Evolutionary conservation across 2,329 filamentous ascomycete genomes (phyloP), one percentile per base, ranked within the genome.

Genomic region (Fusarium phyllophilum): DNA sequence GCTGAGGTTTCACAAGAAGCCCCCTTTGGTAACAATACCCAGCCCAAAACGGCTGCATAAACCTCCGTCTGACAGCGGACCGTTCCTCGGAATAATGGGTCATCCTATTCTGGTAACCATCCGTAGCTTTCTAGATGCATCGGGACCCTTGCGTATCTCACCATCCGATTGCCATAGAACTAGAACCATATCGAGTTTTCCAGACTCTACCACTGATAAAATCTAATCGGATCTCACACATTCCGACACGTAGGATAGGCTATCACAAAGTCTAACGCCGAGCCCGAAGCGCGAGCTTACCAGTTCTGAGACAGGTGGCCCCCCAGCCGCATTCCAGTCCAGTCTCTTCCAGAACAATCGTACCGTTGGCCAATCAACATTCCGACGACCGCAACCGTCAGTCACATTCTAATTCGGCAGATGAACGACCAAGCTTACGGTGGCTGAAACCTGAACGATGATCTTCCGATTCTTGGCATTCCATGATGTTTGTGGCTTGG

Each of bases 381-480:
- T n/a, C 17, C 3, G 9, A n/a, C 5, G 14, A 24, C 46, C 39
- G 60, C 66, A 70, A 70, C 46, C 66, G 59, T 70, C 66, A 3
- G 20, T 46, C 5, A 12, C 24, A 4, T 48, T 24, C 18, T 17
- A 44, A 46, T 58, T 26, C 31, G n/a, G 42, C 34, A n/a, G 20
- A 26, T 38, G 17, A 18, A 39, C 14, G 31, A n/a, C 2, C 34
- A 36, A 36, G 17, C 34, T 36, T 4, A 36, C 34, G 9, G 67
- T 55, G 52, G 46, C 66, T 70, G 67, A 70, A 70, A 70, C 66
- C 14, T 44, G 59, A 4, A 3, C 17, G 15, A 9, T 31, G 15
- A 34, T 51, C 15, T 29, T 68, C 12, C 39, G 6, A 18, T 20
- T 42, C 14, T 45, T 39, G 22, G 26, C 66, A 66, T 70, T 70